Evolutionary conservation across 2,329 filamentous ascomycete species (phyloP).

Genomic region (Fusarium luffae): DNA sequence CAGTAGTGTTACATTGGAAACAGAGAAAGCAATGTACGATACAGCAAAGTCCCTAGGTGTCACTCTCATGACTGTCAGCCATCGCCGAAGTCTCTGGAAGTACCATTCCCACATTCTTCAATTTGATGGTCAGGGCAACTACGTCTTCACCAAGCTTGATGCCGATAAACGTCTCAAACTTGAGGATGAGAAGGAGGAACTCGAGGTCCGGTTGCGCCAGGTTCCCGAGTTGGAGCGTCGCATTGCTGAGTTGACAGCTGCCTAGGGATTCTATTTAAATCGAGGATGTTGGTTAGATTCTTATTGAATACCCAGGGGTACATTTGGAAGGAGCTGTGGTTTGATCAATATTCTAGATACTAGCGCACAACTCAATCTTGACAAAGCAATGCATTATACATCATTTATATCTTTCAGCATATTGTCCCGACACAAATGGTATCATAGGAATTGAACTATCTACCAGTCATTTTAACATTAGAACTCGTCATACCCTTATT

Average conservation of each 20-base stretch:
- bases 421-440: not conserved
- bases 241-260: conserved; percentile 77
- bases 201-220: conserved; percentile 85
- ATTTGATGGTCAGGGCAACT: conserved; percentile 94
- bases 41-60: conserved; percentile 91
- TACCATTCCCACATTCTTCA: conserved; percentile 95
- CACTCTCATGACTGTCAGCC: conserved; percentile 96
- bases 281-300: not conserved
- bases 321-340: conserved; percentile 2
- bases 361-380: not conserved
- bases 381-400: conserved; percentile 1
- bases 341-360: not conserved
- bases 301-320: conserved; percentile 9
- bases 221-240: conserved; percentile 90
- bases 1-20: conserved; percentile 91
- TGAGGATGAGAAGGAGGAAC: conserved; percentile 96
- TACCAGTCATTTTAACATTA: not conserved
- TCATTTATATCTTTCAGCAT: not conserved
- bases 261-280: conserved; percentile 5
- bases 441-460: not conserved
- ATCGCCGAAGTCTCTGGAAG: conserved; percentile 92
- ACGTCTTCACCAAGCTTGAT: conserved; percentile 89
- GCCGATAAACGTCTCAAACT: conserved; percentile 85
- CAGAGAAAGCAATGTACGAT: conserved; percentile 96
- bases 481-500: not conserved